Evolutionary conservation across 2,329 filamentous ascomycete species (phyloP).

Genomic region (Calcarisporium arbuscula): DNA sequence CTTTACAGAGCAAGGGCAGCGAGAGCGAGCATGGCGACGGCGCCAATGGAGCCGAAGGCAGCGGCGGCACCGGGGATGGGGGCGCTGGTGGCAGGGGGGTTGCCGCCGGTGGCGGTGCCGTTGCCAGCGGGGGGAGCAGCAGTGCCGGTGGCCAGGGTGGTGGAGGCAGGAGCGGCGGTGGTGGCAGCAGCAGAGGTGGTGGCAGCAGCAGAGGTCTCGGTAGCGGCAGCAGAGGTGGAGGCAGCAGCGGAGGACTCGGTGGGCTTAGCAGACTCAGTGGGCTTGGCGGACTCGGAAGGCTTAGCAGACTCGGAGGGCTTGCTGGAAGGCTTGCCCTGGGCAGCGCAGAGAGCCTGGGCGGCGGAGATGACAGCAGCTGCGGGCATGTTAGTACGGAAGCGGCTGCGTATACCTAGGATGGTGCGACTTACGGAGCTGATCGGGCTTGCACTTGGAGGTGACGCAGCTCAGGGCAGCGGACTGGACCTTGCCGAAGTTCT

Average conservation of each 20-base stretch:
- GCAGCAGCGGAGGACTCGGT: background rate
- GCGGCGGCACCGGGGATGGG: slow-evolving; percentile 23
- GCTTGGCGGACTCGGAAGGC: slow-evolving; percentile 1
- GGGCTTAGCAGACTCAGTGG: slow-evolving; percentile 4
- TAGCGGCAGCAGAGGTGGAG: slow-evolving; percentile 5
- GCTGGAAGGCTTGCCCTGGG: background rate
- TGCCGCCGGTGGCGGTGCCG: slow-evolving; percentile 12
- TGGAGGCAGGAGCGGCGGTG: slow-evolving; percentile 5
- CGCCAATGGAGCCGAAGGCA: slow-evolving; percentile 23
- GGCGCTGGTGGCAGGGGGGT: slow-evolving; percentile 5
- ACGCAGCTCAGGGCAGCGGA: slow-evolving; percentile 27
- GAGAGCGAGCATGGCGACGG: slow-evolving; percentile 24
- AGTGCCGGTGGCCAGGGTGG: slow-evolving; percentile 10
- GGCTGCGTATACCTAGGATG: background rate
- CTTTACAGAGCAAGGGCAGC: slow-evolving; percentile 31
- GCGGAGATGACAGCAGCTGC: slow-evolving; percentile 34
- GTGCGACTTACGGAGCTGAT: slow-evolving; percentile 7
- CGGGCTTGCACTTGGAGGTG: slow-evolving; percentile 27
- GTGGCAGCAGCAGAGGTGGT: slow-evolving; percentile 4
- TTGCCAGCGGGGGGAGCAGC: slow-evolving; percentile 6
- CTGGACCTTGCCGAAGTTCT: slow-evolving; percentile 25
- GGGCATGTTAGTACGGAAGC: slow-evolving; percentile 12
- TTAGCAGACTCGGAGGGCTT: slow-evolving; percentile 5
- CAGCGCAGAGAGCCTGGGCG: slow-evolving; percentile 26
- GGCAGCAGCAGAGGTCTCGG: slow-evolving; percentile 4